Base-by-base conservation (phyloP, 225 moss, liverwort and hornwort genomes). In the Physcomitrium patens region DNA sequence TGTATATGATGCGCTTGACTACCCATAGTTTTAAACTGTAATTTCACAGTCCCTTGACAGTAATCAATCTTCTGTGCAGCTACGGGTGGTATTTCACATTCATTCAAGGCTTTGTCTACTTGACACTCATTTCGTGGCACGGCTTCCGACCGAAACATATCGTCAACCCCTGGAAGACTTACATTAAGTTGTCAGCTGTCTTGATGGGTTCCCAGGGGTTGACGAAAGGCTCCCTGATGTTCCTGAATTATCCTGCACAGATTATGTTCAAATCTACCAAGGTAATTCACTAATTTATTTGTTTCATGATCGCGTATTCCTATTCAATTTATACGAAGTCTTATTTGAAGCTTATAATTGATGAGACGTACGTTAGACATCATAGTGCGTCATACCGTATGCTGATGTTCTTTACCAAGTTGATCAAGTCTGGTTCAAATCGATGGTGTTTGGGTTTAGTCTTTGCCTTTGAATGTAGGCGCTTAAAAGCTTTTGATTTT, bases 11-110 rank as follows among this genome's bases (percentile, higher is more conserved):
- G 31, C 49, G 49, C 49, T 49, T 10, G 49, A 12, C 49, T 2
- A 4, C 31, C 31, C 7, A 37, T 37, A 37, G 43, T 9, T 60
- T 1, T 9, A n/a, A 2, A 26, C n/a, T 23, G 57, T 22, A 57
- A 70, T 15, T 57, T 24, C 24, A 55, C 17, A 71, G 59, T 8
- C 14, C 46, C 14, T 12, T 65, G 54, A 63, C 8, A 44, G 5
- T 45, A n/a, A 9, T 54, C 9, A 19, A 3, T 68, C 64, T 43
- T 18, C 2, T 71, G 64, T 49, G 69, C 88, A 94, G 93, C 78
- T 94, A 88, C 72, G 93, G 93, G 60, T 94, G 93, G 93, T 94
- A 94, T 78, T 94, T 94, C 75, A 94, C 93, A 41, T 91, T 94
- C 52, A 70, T 94, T 42, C 93, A 94, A 78, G 91, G 91, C 37